These are phyloP conservation scores for Melanogaster broomeanus DNA, from an alignment of 768 basidiomycete species.

Conservation along the genomic window DNA sequence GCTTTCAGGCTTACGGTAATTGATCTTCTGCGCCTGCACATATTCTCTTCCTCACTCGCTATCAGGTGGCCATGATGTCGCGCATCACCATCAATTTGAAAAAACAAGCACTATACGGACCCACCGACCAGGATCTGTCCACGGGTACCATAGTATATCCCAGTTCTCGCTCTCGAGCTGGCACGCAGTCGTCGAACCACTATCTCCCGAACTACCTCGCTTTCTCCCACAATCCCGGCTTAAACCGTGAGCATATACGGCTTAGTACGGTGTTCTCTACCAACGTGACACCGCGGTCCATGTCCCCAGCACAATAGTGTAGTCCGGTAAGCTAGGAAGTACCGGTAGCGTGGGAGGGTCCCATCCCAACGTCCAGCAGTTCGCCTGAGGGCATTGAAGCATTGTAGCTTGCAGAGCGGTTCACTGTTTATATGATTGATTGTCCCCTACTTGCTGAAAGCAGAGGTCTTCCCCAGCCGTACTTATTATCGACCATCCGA, in stretches of 20 bases:
- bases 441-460: neutral
- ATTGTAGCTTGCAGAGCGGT: neutral
- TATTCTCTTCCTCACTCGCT: neutral
- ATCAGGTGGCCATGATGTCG: conserved; percentile 65
- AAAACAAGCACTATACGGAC: conserved; percentile 29
- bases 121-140: neutral
- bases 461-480: neutral
- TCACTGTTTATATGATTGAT: neutral
- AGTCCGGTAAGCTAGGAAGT: neutral
- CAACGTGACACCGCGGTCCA: neutral
- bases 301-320: neutral
- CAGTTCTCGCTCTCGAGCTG: neutral
- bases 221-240: neutral
- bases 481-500: too few relatives aligned
- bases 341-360: neutral
- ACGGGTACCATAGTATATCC: neutral
- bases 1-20: conserved; percentile 15
- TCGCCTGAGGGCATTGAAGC: neutral
- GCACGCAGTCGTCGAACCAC: neutral
- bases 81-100: conserved; percentile 64
- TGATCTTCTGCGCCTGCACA: neutral
- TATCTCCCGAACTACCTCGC: neutral
- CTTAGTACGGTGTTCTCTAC: conserved; percentile 3
- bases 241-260: neutral
- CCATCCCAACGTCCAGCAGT: neutral